phyloP scores from a whole-genome alignment of 2,329 filamentous ascomycete genomes.

The Colletotrichum costaricense region DNA sequence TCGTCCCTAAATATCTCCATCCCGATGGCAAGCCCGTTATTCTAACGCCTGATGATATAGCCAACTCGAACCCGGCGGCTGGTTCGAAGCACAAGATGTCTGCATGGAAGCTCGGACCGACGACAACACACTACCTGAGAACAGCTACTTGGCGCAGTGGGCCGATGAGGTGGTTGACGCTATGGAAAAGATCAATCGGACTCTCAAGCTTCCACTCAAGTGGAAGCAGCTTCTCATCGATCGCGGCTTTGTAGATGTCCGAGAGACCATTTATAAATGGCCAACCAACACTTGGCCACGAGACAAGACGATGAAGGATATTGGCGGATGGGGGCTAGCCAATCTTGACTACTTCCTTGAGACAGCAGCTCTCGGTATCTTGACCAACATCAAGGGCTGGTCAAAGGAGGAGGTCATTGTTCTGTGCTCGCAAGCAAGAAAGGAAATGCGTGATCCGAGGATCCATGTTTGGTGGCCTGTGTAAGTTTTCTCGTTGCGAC shows the following conservation, averaged over 20 bases:
- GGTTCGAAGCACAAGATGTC: constrained; percentile 46
- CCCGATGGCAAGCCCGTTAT: no score
- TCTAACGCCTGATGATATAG: background rate
- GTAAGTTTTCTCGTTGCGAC: constrained; percentile 9
- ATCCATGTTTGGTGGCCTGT: constrained; percentile 43
- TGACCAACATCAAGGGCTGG: constrained; percentile 51
- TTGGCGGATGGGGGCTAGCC: constrained; percentile 46
- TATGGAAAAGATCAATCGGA: constrained; percentile 44
- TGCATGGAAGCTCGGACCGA: constrained; percentile 43
- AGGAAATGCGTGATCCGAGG: constrained; percentile 39
- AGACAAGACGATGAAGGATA: constrained; percentile 47
- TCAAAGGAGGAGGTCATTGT: constrained; percentile 43
- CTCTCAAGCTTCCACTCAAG: constrained; percentile 40
- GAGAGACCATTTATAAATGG: constrained; percentile 46
- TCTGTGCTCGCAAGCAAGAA: constrained; percentile 39
- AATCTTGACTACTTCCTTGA: constrained; percentile 47
- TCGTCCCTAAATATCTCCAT: background rate
- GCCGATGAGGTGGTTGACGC: constrained; percentile 45
- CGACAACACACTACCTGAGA: constrained; percentile 45
- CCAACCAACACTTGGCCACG: constrained; percentile 51
- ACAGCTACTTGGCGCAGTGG: constrained; percentile 47
- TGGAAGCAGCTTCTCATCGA: constrained; percentile 44
- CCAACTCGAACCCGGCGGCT: constrained; percentile 47
- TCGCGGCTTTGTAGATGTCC: constrained; percentile 49
- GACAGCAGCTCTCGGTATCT: constrained; percentile 48